Evolutionary conservation across 495 filamentous ascomycete species (phyloP).

Genomic region (Chaetomidium leptoderma): DNA sequence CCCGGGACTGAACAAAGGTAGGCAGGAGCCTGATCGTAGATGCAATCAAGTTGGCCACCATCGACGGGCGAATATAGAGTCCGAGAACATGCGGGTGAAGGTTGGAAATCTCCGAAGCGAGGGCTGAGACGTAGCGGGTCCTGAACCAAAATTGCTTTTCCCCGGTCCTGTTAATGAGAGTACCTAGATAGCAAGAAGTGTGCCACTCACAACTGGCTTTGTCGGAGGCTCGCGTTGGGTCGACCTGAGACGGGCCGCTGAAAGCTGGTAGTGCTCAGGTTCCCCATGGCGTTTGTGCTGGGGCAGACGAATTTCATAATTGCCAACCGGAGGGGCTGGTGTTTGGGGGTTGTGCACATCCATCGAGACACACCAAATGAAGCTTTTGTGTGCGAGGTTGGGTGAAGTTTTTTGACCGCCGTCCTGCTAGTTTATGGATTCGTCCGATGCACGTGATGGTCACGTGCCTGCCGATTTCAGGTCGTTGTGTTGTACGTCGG

Average conservation of each 20-base stretch:
- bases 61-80: not conserved
- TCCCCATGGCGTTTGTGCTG: constrained; percentile 4
- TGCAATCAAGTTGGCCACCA: not conserved
- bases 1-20: not conserved
- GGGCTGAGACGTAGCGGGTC: constrained; percentile 8
- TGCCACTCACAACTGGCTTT: constrained; percentile 4
- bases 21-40: not conserved
- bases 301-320: not conserved
- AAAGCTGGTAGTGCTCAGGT: constrained; percentile 10
- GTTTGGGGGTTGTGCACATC: too few species aligned
- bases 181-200: too few species aligned
- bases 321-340: not conserved
- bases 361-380: too few species aligned
- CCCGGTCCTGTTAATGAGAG: not conserved
- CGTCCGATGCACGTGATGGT: too few species aligned
- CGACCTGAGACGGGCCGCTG: constrained; percentile 1
- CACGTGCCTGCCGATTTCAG: too few species aligned
- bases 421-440: too few species aligned
- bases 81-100: not conserved
- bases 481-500: too few species aligned
- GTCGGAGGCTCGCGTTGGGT: not conserved
- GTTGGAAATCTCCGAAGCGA: not conserved
- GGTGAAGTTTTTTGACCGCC: too few species aligned
- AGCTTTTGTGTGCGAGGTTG: too few species aligned
- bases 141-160: constrained; percentile 7